Percentiles rank a stretch among this genome's conserved stretches.
Evolutionary conservation across 2,329 filamentous ascomycete species (phyloP).

Genomic region (Fusarium sp.): DNA sequence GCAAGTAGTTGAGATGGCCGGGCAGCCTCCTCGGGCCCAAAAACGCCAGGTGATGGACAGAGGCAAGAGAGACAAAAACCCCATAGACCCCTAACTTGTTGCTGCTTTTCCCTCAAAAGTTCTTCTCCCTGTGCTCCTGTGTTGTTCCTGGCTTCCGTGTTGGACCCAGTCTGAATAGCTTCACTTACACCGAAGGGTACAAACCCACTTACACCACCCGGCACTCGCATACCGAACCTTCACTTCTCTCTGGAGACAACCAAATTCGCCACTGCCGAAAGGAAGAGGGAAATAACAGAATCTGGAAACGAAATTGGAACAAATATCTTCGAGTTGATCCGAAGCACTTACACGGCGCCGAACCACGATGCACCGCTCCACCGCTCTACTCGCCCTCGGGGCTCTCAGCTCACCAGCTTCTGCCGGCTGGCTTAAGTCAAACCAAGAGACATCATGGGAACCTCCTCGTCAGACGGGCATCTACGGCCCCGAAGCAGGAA

Average conservation of each 20-base stretch:
- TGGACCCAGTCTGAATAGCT: constrained; percentile 21
- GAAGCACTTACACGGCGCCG: background rate
- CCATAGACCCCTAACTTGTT: constrained; percentile 16
- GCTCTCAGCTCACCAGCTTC: constrained; percentile 39
- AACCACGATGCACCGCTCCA: constrained; percentile 32
- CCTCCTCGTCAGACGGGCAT: constrained; percentile 46
- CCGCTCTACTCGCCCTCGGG: constrained; percentile 42
- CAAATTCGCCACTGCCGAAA: background rate
- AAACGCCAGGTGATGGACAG: constrained; percentile 16
- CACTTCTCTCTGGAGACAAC: background rate
- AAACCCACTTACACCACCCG: constrained; percentile 8
- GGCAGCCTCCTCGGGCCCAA: constrained; percentile 3
- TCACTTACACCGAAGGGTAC: constrained; percentile 7
- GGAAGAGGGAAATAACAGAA: background rate
- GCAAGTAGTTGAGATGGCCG: constrained; percentile 10
- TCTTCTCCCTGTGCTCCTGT: constrained; percentile 1
- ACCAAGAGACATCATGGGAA: constrained; percentile 45
- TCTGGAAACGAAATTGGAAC: background rate
- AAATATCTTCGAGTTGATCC: background rate
- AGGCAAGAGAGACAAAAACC: constrained; percentile 34
- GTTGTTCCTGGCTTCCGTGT: constrained; percentile 4
- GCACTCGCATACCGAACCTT: background rate
- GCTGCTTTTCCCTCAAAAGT: background rate
- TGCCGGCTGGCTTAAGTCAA: constrained; percentile 42
- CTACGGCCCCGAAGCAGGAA: constrained; percentile 17